phyloP scores from a whole-genome alignment of 495 filamentous ascomycete genomes.

The Aspergillus biplanus region DNA sequence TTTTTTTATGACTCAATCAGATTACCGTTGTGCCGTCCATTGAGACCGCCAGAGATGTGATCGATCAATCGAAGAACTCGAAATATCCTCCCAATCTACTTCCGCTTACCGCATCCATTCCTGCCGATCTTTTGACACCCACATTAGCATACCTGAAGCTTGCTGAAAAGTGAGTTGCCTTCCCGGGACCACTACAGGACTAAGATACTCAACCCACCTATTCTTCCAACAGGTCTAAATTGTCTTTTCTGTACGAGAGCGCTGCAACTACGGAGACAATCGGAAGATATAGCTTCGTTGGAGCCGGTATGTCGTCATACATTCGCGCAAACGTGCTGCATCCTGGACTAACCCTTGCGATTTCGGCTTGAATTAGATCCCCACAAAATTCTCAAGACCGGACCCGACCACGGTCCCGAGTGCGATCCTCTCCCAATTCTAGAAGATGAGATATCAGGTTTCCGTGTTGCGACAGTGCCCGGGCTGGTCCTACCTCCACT shows the following conservation, averaged over 20 bases:
- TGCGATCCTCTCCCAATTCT: constrained; percentile 81
- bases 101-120: constrained; percentile 81
- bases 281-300: constrained; percentile 92
- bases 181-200: constrained; percentile 12
- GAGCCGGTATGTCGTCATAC: constrained; percentile 61
- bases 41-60: constrained; percentile 51
- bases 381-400: constrained; percentile 83
- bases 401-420: constrained; percentile 80
- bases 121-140: constrained; percentile 90
- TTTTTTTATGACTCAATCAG: constrained; percentile 36
- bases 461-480: constrained; percentile 78
- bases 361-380: constrained; percentile 57
- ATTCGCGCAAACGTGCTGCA: constrained; percentile 15
- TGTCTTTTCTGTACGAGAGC: constrained; percentile 88
- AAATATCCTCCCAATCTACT: constrained; percentile 77
- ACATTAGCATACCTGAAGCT: constrained; percentile 91
- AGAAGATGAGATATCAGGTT: constrained; percentile 75
- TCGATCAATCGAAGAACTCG: constrained; percentile 51
- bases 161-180: constrained; percentile 63
- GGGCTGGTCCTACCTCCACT: constrained; percentile 79
- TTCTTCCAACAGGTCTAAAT: constrained; percentile 39
- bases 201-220: constrained; percentile 16
- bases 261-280: constrained; percentile 89
- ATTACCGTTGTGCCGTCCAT: constrained; percentile 45
- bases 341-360: constrained; percentile 10